These are phyloP conservation scores for Leavenworthia alabamica DNA, from an alignment of 345 rosid genomes.

Conservation along the genomic window DNA sequence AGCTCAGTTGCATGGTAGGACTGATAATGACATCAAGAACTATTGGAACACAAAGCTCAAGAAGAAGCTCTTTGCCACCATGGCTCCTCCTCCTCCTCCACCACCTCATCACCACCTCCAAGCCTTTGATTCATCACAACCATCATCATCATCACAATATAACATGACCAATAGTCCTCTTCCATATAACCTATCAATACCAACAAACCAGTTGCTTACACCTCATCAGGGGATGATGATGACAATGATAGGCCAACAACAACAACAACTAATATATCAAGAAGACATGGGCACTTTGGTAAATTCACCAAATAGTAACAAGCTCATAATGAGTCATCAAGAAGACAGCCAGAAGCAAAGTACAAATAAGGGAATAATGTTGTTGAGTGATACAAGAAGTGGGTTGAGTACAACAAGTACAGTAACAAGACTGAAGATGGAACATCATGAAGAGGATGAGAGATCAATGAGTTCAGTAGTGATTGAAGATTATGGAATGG, in stretches of 20 bases:
- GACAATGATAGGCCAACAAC: constrained; percentile 35
- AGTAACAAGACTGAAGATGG: constrained; percentile 39
- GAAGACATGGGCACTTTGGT: constrained; percentile 28
- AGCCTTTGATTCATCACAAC: constrained; percentile 22
- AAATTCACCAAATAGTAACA: constrained; percentile 21
- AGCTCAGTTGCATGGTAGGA: constrained; percentile 81
- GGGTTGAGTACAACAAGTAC: constrained; percentile 60
- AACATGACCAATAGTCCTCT: constrained; percentile 20
- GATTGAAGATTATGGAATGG: constrained; percentile 49
- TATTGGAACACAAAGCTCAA: constrained; percentile 94
- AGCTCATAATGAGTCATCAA: constrained; percentile 27
- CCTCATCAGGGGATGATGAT: constrained; percentile 30
- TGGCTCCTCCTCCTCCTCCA: constrained; percentile 21
- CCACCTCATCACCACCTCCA: constrained; percentile 18
- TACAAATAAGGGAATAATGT: constrained; percentile 28
- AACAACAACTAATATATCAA: constrained; percentile 29
- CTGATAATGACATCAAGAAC: constrained; percentile 87
- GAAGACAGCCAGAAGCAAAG: constrained; percentile 37
- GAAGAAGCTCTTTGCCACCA: constrained; percentile 55
- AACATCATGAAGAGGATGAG: constrained; percentile 23
- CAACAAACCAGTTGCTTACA: constrained; percentile 33
- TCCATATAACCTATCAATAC: constrained; percentile 33
- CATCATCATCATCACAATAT: constrained; percentile 31
- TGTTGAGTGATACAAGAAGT: constrained; percentile 41
- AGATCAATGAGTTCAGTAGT: constrained; percentile 11